Conservation (phyloP, 2,329 filamentous ascomycete species). For the Penicillium corylophilum region DNA sequence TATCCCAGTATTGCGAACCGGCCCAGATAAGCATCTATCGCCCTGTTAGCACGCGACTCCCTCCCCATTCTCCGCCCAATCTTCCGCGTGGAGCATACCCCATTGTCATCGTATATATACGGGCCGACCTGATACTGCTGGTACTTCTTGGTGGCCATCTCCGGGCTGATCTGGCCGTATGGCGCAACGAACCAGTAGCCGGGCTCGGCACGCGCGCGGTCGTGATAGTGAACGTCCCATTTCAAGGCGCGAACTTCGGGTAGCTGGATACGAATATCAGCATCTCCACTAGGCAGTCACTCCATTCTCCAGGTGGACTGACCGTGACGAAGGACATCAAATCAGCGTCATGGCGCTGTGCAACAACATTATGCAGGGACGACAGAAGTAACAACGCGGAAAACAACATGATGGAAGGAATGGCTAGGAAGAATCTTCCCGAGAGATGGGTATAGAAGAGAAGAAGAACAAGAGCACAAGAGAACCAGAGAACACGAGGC, state of each 20-base stretch:
- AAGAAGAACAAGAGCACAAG: constrained; percentile 8
- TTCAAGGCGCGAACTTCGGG: constrained; percentile 31
- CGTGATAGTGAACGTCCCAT: constrained; percentile 27
- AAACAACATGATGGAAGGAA: constrained; percentile 32
- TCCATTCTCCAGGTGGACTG: constrained; percentile 6
- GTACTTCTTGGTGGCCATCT: constrained; percentile 25
- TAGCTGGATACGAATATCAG: constrained; percentile 20
- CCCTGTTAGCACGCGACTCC: not conserved
- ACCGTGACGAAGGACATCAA: constrained; percentile 38
- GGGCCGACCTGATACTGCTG: constrained; percentile 48
- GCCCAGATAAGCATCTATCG: constrained; percentile 48
- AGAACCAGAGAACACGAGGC: not conserved
- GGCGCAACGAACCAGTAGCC: constrained; percentile 52
- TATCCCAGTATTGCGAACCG: constrained; percentile 48
- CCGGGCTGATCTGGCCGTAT: constrained; percentile 34
- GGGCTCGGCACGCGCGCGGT: constrained; percentile 31
- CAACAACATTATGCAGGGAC: constrained; percentile 21
- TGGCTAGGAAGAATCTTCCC: constrained; percentile 29
- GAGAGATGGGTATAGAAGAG: constrained; percentile 1
- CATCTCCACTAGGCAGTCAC: not conserved
- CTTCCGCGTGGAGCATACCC: constrained; percentile 26
- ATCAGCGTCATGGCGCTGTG: constrained; percentile 29
- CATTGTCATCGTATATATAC: constrained; percentile 51
- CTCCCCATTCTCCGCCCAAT: not conserved
- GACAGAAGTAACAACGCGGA: constrained; percentile 24